phyloP scores from a whole-genome alignment of 2,329 filamentous ascomycete genomes.

The Verticillium nubilum region DNA sequence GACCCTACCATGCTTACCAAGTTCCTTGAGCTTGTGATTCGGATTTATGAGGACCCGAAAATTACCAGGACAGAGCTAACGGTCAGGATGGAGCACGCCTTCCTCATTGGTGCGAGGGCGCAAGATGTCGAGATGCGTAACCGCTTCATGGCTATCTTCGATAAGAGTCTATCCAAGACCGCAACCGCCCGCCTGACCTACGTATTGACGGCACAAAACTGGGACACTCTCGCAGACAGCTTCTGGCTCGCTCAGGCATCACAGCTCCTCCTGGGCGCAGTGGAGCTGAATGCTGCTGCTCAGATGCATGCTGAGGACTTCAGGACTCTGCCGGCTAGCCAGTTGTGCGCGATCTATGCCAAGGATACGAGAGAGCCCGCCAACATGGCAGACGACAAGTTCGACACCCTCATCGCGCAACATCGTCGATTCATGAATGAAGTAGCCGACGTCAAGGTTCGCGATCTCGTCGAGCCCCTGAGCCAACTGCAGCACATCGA shows the following conservation, averaged over 20 bases:
- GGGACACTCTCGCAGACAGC: conserved; percentile 89
- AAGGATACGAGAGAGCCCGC: conserved; percentile 61
- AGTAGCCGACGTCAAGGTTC: conserved; percentile 77
- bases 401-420: conserved; percentile 70
- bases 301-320: conserved; percentile 83
- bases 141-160: conserved; percentile 93
- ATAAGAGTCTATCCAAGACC: conserved; percentile 87
- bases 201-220: conserved; percentile 87
- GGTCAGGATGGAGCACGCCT: conserved; percentile 95
- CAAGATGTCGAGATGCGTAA: conserved; percentile 96
- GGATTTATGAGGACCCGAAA: conserved; percentile 96
- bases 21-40: conserved; percentile 92
- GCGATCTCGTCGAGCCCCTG: conserved; percentile 85
- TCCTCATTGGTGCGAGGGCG: conserved; percentile 89
- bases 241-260: conserved; percentile 97
- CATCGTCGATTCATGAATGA: conserved; percentile 82
- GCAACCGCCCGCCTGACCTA: conserved; percentile 86
- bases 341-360: conserved; percentile 66
- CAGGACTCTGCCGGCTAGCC: conserved; percentile 66
- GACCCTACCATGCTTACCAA: conserved; percentile 84
- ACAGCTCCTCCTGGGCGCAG: conserved; percentile 83
- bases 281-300: conserved; percentile 76
- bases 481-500: conserved; percentile 90
- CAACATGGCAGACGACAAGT: conserved; percentile 74
- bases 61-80: conserved; percentile 93